Evolutionary conservation across 805 yeast genomes (phyloP), one percentile per base, ranked within the genome.

Genomic region (Helenozyma baotianmanensis): DNA sequence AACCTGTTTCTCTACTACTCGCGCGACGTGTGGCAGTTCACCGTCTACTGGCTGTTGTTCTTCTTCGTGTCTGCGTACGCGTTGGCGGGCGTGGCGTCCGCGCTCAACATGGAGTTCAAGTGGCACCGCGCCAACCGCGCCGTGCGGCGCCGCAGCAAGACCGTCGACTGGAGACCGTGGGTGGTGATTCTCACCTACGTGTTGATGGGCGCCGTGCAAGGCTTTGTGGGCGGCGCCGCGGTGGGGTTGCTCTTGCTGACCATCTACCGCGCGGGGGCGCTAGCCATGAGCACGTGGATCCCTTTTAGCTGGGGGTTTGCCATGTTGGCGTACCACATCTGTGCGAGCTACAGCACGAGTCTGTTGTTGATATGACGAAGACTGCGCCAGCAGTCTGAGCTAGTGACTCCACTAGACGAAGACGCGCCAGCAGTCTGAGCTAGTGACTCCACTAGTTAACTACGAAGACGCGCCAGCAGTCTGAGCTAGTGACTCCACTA

Each of bases 211-310:
- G 66, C 76, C 5, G 45, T 72, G 0, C 85, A 78, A 47, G 96
- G 83, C 0, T 64, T 84, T 26, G 59, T 78, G 2, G 63, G 80
- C 1, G 97, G 97, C 0, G 76, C 89, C 1, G 67, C 86, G 5
- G 69, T 83, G 25, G 97, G 96, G 0, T 64, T 88, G 9, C 53
- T 92, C 42, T 51, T 84, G 12, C 80, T 80, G 22, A 83, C 87
- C 1, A 72, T 88, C 6, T 89, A 89, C 60, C 67, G 72, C 34
- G 78, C 95, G 0, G 95, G 95, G 0, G 69, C 82, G 15, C 77
- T 90, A 48, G 74, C 82, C 14, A 85, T 92, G 94, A 81, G 94
- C 9, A 85, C 97, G 0, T 90, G 98, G 98, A 77, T 90, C 6
- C 97, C 98, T 0, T 71, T 90, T 44, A 73, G 82, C 35, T 85